Conservation (phyloP, 768 basidiomycete species). For the Pleurotus cornucopiae region DNA sequence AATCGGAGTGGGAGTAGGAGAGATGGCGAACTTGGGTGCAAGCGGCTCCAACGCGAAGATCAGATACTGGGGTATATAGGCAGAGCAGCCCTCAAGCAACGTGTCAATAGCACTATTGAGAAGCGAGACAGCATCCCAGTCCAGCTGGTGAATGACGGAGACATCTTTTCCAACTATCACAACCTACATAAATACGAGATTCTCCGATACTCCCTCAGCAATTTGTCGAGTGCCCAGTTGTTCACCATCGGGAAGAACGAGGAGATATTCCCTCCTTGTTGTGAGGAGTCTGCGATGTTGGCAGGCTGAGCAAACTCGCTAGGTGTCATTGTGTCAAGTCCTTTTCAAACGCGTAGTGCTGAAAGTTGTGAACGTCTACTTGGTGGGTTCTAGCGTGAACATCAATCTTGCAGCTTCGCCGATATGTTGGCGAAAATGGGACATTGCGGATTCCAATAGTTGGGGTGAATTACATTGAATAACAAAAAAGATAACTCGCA, state of each 20-base stretch:
- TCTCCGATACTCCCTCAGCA: not conserved
- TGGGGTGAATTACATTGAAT: too few relatives aligned
- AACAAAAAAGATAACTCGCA: too few relatives aligned
- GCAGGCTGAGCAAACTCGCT: not conserved
- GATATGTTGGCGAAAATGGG: too few relatives aligned
- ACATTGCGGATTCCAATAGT: too few relatives aligned
- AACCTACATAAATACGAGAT: not conserved
- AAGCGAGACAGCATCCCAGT: slow-evolving; percentile 11
- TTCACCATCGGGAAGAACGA: slow-evolving; percentile 1
- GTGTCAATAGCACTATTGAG: slow-evolving; percentile 25
- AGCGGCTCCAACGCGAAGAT: slow-evolving; percentile 19
- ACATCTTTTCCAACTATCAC: not conserved
- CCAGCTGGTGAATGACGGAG: not conserved
- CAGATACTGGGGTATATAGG: slow-evolving; percentile 24
- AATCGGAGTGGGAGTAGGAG: not conserved
- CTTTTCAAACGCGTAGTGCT: not conserved
- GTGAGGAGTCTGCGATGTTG: not conserved
- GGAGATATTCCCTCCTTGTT: not conserved
- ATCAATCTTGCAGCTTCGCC: too few relatives aligned
- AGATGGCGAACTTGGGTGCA: slow-evolving; percentile 12
- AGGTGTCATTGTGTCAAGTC: not conserved
- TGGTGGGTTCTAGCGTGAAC: not conserved
- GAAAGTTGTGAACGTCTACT: not conserved
- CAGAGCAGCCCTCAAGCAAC: slow-evolving; percentile 21
- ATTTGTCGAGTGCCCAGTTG: not conserved